Evolutionary conservation across 2,329 filamentous ascomycete species (phyloP).

Genomic region (Pyrenochaeta sp.): DNA sequence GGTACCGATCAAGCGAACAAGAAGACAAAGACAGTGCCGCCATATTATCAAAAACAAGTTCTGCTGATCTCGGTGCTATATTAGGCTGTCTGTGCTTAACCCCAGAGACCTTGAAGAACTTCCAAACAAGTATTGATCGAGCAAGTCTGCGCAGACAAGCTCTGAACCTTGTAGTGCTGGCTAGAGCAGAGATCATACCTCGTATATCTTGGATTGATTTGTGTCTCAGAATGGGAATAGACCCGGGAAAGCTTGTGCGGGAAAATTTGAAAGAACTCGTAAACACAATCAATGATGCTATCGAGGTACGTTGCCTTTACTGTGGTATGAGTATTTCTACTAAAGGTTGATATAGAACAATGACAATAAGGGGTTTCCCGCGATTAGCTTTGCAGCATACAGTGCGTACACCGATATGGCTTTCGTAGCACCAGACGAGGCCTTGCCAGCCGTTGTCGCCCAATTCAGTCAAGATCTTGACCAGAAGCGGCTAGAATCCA

Average conservation of each 20-base stretch:
- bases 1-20: constrained; percentile 72
- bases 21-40: constrained; percentile 83
- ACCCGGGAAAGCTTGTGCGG: constrained; percentile 80
- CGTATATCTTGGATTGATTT: constrained; percentile 87
- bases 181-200: constrained; percentile 79
- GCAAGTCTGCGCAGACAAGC: constrained; percentile 73
- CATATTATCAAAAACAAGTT: constrained; percentile 69
- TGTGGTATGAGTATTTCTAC: constrained; percentile 8
- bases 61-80: constrained; percentile 68
- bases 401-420: constrained; percentile 88
- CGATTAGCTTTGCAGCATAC: constrained; percentile 75
- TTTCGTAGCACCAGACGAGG: constrained; percentile 86
- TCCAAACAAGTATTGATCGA: constrained; percentile 56
- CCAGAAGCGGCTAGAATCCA: constrained; percentile 70
- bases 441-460: constrained; percentile 78
- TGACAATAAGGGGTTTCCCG: constrained; percentile 33
- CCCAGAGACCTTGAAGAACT: constrained; percentile 59
- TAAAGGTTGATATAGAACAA: constrained; percentile 21
- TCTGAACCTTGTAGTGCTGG: constrained; percentile 78
- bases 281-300: constrained; percentile 67
- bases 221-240: constrained; percentile 79
- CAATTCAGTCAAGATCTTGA: constrained; percentile 80
- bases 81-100: constrained; percentile 70
- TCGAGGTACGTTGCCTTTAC: constrained; percentile 59
- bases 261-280: constrained; percentile 72